Base-by-base conservation (phyloP, 2,329 filamentous ascomycete genomes). In the Cladosporium sphaerospermum region DNA sequence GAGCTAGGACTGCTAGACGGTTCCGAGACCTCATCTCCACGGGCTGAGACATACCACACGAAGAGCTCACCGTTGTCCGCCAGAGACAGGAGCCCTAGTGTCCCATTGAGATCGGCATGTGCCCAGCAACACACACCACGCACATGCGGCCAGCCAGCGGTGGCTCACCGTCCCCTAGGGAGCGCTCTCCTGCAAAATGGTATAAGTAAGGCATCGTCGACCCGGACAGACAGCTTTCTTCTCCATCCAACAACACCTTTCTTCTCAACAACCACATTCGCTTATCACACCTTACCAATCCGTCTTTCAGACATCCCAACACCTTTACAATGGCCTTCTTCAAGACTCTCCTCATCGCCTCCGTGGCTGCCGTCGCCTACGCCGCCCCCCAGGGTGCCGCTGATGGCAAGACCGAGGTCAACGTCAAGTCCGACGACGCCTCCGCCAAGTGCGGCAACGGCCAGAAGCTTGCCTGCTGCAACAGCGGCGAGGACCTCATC, bases 341-440 rank as follows among this genome's bases (percentile, higher is more conserved):
- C 48, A 51, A 51, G 48, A 43, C 48, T 51, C 48, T 51, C 48
- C 14, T 51, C 48, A 51, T 51, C 48, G 48, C 48, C 48, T 51
- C 48, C 48, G 48, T 51, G 48, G 48, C 48, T 19, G 48, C 48
- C 36, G 39, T 51, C 44, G 48, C 48, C 48, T 43, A 32, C 47
- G 47, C 47, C n/a, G 46, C 46, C n/a, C 47, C 40, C 32, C 40
- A 43, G 40, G 40, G 39, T 32, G 47, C 40, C n/a, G 46, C 46
- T 28, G 48, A 51, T 18, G n/a, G 18, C 40, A 44, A 37, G 39
- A 44, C 32, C 16, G 42, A 51, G 48, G 48, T 51, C 48, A 16
- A 34, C 40, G 19, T 51, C 40, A 33, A 42, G 40, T 44, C 40
- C 13, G 13, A 42, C 16, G 31, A 34, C 32, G 14, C 14, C 47